Base-by-base conservation (phyloP, 2,329 filamentous ascomycete genomes). In the Penicillium sp. region DNA sequence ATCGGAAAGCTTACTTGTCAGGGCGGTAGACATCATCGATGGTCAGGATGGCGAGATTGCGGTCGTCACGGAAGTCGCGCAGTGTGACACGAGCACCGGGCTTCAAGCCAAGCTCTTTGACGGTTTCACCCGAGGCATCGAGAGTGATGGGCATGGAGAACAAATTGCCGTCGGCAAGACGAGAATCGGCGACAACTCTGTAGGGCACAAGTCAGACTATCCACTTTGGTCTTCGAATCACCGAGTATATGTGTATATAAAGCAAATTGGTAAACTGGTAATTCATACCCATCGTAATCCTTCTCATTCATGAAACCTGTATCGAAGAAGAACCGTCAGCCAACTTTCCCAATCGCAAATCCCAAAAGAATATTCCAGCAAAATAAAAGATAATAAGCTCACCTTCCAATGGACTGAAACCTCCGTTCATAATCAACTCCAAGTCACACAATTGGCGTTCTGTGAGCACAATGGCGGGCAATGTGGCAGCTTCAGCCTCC, bases 361-460 rank as follows among this genome's bases (percentile, higher is more conserved):
- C 16, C 16, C 38, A 16, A 12, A 35, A 20, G 45, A 18, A 26
- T 3, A n/a, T 14, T 47, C 18, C 59, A 56, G 57, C 48, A 59
- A 53, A 59, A 33, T 51, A 40, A 24, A 12, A 16, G 18, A 30
- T 21, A 21, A 42, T 23, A 24, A 45, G 82, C 85, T 62, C 68
- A 95, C 92, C 94, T 85, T 99, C 93, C 42, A 99, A 85, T 59
- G 94, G 94, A 63, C 92, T 97, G 81, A 99, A 99, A 64, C 94
- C 94, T 73, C 94, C 94, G 76, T 91, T 97, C 75, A 99, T 86
- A 70, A 99, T 91, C 77, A 99, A 79, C 79, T 99, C 94, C 65
- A 99, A 83, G 82, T 99, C 94, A 78, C 94, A 99, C 50, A 99
- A 86, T 78, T 99, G 94, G 69, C 94, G 87, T 83, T 99, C 94